Percentiles rank a stretch among this genome's conserved stretches.
Conservation (phyloP, 495 filamentous ascomycete species). For the Margaritispora aquatica region DNA sequence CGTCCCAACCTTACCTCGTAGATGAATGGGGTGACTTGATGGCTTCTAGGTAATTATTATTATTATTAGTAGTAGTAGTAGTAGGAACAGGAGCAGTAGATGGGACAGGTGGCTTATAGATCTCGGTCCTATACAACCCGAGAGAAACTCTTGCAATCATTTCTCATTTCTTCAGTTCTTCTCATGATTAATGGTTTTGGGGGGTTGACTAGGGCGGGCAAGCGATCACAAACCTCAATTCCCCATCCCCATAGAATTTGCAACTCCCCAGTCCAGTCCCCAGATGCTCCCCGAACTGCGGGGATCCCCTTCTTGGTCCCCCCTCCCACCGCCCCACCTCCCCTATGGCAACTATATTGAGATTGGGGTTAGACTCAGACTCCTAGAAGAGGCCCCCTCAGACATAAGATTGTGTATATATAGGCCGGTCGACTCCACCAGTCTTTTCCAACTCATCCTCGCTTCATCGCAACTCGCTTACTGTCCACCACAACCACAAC, state of each 20-base stretch:
- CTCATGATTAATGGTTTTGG: no score
- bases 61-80: no score
- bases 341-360: neutral
- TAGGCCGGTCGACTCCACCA: neutral
- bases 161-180: neutral
- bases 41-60: no score
- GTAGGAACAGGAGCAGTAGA: no score
- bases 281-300: no score
- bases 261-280: no score
- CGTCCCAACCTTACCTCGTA: no score
- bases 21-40: no score
- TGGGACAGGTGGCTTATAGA: neutral
- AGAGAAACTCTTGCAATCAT: neutral
- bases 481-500: neutral
- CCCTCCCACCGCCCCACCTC: neutral
- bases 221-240: neutral
- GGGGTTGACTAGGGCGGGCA: no score
- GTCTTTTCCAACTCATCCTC: neutral
- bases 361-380: neutral
- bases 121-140: neutral
- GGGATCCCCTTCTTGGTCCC: neutral
- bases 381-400: neutral
- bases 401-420: neutral
- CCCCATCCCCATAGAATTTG: neutral
- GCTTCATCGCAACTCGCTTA: neutral